A percentile compares a stretch with the other conserved stretches of the same genome.
Evolutionary conservation across 176 grass and related monocot species (phyloP).

Genomic region (Chloris gayana): DNA sequence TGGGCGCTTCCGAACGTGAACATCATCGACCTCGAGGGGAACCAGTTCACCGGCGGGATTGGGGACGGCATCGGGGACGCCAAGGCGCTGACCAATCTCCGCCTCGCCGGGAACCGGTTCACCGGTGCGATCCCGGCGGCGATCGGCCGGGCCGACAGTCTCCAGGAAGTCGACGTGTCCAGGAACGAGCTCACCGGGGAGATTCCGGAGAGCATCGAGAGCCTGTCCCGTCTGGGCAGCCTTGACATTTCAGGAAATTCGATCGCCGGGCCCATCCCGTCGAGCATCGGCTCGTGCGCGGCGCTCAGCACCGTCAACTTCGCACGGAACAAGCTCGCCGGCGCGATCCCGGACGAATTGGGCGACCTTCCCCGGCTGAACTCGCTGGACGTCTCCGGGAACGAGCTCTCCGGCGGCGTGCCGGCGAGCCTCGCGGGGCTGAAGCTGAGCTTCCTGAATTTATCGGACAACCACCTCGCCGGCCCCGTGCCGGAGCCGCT

Average conservation of each 20-base stretch:
- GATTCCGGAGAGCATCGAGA: slow-evolving; percentile 61
- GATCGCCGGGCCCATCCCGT: slow-evolving; percentile 62
- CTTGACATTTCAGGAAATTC: slow-evolving; percentile 44
- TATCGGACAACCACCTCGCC: slow-evolving; percentile 59
- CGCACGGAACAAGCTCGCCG: slow-evolving; percentile 57
- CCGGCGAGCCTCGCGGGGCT: slow-evolving; percentile 59
- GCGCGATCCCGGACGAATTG: slow-evolving; percentile 60
- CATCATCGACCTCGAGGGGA: slow-evolving; percentile 59
- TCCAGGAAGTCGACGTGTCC: slow-evolving; percentile 56
- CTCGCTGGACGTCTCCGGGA: slow-evolving; percentile 61
- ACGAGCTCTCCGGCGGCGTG: slow-evolving; percentile 62
- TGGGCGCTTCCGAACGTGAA: slow-evolving; percentile 66
- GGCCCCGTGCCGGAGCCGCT: slow-evolving; percentile 60
- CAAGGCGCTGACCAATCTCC: slow-evolving; percentile 38
- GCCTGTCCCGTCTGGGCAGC: slow-evolving; percentile 40
- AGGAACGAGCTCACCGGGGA: slow-evolving; percentile 65
- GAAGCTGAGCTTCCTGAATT: slow-evolving; percentile 70
- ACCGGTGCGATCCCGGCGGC: slow-evolving; percentile 61
- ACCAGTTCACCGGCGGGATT: slow-evolving; percentile 65
- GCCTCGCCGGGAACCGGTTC: slow-evolving; percentile 54
- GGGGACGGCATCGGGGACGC: slow-evolving; percentile 48
- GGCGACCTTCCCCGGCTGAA: slow-evolving; percentile 58
- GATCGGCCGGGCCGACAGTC: slow-evolving; percentile 38
- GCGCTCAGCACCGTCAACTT: slow-evolving; percentile 57
- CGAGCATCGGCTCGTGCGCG: slow-evolving; percentile 59